Conservation (phyloP, 75 land plant species). For the Pseudotsuga menziesii region DNA sequence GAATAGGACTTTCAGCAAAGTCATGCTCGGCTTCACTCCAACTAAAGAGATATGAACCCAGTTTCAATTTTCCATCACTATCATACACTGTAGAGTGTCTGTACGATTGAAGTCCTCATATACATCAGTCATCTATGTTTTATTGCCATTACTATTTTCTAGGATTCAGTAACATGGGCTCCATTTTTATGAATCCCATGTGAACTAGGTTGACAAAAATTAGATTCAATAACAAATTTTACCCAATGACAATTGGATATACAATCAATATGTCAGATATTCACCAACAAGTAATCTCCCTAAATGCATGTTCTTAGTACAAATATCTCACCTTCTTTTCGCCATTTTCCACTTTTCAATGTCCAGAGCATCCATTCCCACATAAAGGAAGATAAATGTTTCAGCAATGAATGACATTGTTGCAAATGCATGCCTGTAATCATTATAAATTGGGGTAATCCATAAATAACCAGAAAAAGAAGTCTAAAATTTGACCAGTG, state of each 20-base stretch:
- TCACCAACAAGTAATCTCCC: not conserved
- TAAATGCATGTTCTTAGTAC: not conserved
- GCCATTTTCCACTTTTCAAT: conserved; percentile 68
- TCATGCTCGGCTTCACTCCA: not conserved
- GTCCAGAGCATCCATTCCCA: conserved; percentile 85
- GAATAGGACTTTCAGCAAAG: not conserved
- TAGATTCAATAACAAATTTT: too few species aligned
- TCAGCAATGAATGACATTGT: conserved; percentile 74
- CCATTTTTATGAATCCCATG: too few species aligned
- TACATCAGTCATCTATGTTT: too few species aligned
- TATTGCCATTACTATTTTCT: too few species aligned
- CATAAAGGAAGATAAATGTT: conserved; percentile 73
- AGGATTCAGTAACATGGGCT: too few species aligned
- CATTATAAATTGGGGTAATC: not conserved
- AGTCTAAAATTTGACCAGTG: not conserved
- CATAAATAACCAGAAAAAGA: conserved; percentile 1
- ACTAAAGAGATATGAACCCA: not conserved
- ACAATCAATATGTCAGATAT: not conserved
- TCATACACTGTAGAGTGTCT: too few species aligned
- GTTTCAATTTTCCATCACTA: not conserved
- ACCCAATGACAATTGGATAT: too few species aligned
- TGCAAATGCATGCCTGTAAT: conserved; percentile 70
- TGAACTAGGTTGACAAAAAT: too few species aligned
- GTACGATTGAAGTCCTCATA: too few species aligned
- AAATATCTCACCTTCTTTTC: conserved; percentile 36